Base-by-base conservation (phyloP, 805 yeast species). In the Wickerhamiella siamensis region DNA sequence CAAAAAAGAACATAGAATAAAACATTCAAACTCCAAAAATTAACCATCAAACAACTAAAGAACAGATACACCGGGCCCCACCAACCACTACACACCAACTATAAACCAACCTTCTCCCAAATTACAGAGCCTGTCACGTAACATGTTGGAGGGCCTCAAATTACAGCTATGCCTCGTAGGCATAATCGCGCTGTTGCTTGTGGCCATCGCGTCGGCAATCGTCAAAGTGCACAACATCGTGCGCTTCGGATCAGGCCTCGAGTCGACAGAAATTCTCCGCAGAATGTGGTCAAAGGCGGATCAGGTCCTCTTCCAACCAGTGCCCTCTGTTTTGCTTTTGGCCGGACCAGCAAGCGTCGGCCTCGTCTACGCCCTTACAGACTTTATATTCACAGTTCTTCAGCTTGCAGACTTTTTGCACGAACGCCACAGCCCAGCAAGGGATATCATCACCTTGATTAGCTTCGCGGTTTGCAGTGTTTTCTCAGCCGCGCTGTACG, bases 271-370 rank as follows among this genome's bases (percentile, higher is more conserved):
- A 17, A 44, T 45, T 14, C 44, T 53, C 40, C 41, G 57, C 20
- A 46, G 56, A 12, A 36, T 49, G 47, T 53, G 57, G 57, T 44
- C 57, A 16, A 47, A 49, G 24, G 42, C 54, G 20, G 51, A 49
- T 21, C 47, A 42, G 26, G 43, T 49, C 24, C 39, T 52, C n/a
- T 48, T 51, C 39, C 51, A 44, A 41, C 52, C 54, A 29, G 45
- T 49, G 3, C 52, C 55, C 33, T 42, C 6, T 12, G 12, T 24
- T 12, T 6, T 45, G 17, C 36, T 39, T 16, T 36, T 51, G 31
- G 39, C 51, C 34, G 40, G 44, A 29, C 10, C 47, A 9, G 33
- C 44, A 4, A 44, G 50, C 19, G 37, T 43, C 9, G 55, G 55
- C 16, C 42, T 52, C 16, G 37, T 50, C 36, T 26, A 34, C 22